Percentiles rank a stretch among this genome's conserved stretches.
phyloP scores from a whole-genome alignment of 1,284 basidiomycete genomes.

The Agaricales sp. region DNA sequence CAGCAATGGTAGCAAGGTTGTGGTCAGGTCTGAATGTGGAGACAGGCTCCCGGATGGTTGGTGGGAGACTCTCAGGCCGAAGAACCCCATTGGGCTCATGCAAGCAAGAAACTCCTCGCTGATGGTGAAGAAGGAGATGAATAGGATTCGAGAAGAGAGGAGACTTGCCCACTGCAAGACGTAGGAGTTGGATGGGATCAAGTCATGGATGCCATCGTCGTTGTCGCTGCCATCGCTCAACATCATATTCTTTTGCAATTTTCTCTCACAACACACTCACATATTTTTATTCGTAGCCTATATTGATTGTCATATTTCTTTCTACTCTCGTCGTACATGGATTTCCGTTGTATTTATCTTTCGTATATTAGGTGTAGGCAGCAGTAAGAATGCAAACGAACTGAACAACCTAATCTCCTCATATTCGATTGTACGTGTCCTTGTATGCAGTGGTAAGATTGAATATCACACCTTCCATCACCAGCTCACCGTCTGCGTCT shows the following conservation, averaged over 20 bases:
- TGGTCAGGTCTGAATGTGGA: neutral
- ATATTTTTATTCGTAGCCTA: too few species aligned
- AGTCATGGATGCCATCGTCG: too few species aligned
- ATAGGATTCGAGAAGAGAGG: neutral
- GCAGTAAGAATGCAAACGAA: neutral
- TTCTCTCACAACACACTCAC: too few species aligned
- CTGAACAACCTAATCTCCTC: too few species aligned
- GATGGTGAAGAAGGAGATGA: neutral
- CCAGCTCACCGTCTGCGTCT: too few species aligned
- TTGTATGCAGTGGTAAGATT: too few species aligned
- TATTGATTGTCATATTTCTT: neutral
- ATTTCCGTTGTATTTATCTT: neutral
- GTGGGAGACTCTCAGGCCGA: conserved; percentile 1
- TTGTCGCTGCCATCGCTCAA: too few species aligned
- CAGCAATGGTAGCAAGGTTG: neutral
- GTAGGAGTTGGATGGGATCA: too few species aligned
- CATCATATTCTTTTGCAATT: too few species aligned
- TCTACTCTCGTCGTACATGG: neutral
- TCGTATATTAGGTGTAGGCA: neutral
- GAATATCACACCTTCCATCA: too few species aligned
- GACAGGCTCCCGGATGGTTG: neutral
- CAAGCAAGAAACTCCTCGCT: neutral
- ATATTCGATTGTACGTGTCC: too few species aligned
- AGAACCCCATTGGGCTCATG: neutral
- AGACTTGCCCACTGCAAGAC: too few species aligned